A percentile compares a stretch with the other conserved stretches of the same genome.
Conservation (phyloP, 257 asterid species). For the Lavandula angustifolia region DNA sequence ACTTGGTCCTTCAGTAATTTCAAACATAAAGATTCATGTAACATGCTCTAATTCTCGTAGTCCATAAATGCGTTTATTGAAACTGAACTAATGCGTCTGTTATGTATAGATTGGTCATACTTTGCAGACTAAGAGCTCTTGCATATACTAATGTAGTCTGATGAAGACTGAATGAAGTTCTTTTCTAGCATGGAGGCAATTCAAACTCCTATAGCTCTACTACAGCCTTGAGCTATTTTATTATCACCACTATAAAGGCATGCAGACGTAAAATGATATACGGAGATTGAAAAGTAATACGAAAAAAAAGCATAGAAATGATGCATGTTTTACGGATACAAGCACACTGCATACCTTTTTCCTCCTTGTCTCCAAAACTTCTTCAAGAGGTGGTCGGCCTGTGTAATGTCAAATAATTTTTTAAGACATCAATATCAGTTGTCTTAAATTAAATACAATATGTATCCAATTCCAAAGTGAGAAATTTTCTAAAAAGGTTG, state of each 20-base stretch:
- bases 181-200: not conserved
- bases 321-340: slow-evolving; percentile 3
- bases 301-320: not conserved
- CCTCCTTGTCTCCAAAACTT: slow-evolving; percentile 71
- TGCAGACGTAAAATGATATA: not conserved
- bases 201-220: not conserved
- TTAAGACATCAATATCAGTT: not conserved
- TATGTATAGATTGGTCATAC: not conserved
- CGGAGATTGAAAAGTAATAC: not conserved
- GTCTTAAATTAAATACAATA: not conserved
- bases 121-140: not conserved
- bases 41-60: not conserved
- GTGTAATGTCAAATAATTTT: slow-evolving; percentile 25
- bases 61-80: too few relatives aligned
- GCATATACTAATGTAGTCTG: not conserved
- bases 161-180: not conserved
- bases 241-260: not conserved
- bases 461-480: not conserved
- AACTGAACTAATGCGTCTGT: not conserved
- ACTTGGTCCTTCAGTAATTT: not conserved
- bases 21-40: not conserved
- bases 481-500: not conserved
- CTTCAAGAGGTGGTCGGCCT: slow-evolving; percentile 87
- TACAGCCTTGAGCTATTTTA: not conserved
- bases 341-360: slow-evolving; percentile 53